Evolutionary conservation across 2,329 filamentous ascomycete genomes (phyloP), one percentile per base, ranked within the genome.

Genomic region (Beauveria varroae): DNA sequence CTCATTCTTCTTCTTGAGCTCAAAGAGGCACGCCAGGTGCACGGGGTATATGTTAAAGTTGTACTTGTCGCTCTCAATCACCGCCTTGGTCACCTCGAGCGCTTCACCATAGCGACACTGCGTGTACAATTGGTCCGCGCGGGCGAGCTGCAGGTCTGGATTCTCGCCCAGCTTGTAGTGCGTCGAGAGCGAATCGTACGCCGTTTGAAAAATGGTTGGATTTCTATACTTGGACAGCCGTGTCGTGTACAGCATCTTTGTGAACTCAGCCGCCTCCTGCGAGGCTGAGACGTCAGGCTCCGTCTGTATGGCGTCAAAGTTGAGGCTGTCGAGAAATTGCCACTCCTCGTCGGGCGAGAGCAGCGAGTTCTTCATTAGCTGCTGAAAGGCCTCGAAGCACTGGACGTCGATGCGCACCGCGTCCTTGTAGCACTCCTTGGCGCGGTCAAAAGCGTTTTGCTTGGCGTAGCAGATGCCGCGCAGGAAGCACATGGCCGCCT

Each of bases 391-490:
- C 75, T 99, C 95, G 71, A 96, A 98, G 75, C 95, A 99, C 73
- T 96, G 93, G 3, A 98, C 93, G 71, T 99, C 95, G 70, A 99
- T 97, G 64, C 90, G 86, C 51, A 98, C 92, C 2, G 95, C 95
- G 69, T 96, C 91, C 77, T 97, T 98, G 81, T 98, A 99, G 77
- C 95, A 98, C 69, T 98, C 93, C 73, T 97, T 97, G 57, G 95
- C 95, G 40, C 92, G 87, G 72, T 99, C 95, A 69, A 98, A 98
- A 28, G 93, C 90, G 74, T 98, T 99, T 73, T 96, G 91, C 75
- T 96, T 96, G 7, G 95, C 93, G 72, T 92, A 97, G 79, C 96
- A 98, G 55, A 96, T 83, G 5, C 95, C 95, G 26, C 95, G 83
- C 57, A 99, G 78, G 72, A 96, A 96, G 77, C 95, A 99, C 93